Evolutionary conservation across 2,329 filamentous ascomycete species (phyloP).

Genomic region (Pezizomycotina sp.): DNA sequence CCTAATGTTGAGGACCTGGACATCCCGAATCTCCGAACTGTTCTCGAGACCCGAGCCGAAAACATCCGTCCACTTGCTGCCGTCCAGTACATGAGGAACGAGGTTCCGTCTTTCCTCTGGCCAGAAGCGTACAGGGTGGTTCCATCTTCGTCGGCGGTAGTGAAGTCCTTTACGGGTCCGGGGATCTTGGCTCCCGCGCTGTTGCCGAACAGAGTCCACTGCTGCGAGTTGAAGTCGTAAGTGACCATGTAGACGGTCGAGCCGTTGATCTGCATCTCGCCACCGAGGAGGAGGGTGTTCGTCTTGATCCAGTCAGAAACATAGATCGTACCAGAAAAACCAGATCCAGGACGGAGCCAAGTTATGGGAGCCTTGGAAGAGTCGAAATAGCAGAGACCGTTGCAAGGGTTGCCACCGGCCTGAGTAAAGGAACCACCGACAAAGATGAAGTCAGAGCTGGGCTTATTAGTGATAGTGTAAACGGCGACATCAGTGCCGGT

Average conservation of each 20-base stretch:
- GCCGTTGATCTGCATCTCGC: constrained; percentile 52
- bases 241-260: constrained; percentile 51
- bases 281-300: constrained; percentile 57
- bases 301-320: constrained; percentile 60
- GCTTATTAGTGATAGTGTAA: constrained; percentile 56
- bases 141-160: constrained; percentile 53
- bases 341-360: constrained; percentile 68
- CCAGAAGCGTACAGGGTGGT: constrained; percentile 72
- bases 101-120: constrained; percentile 46
- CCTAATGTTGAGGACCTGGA: constrained; percentile 65
- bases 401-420: constrained; percentile 37
- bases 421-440: constrained; percentile 60
- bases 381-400: constrained; percentile 65
- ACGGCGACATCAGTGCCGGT: constrained; percentile 55
- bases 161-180: constrained; percentile 62
- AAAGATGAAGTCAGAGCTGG: constrained; percentile 56
- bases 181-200: constrained; percentile 47
- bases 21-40: constrained; percentile 48
- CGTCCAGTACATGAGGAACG: constrained; percentile 71
- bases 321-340: constrained; percentile 52
- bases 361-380: constrained; percentile 47
- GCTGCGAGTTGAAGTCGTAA: constrained; percentile 51
- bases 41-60: constrained; percentile 41
- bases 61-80: constrained; percentile 48
- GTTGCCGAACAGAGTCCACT: constrained; percentile 48